Percentiles rank a stretch among this genome's conserved stretches.
Conservation (phyloP, 2,329 filamentous ascomycete species). For the Aspergillus niger region DNA sequence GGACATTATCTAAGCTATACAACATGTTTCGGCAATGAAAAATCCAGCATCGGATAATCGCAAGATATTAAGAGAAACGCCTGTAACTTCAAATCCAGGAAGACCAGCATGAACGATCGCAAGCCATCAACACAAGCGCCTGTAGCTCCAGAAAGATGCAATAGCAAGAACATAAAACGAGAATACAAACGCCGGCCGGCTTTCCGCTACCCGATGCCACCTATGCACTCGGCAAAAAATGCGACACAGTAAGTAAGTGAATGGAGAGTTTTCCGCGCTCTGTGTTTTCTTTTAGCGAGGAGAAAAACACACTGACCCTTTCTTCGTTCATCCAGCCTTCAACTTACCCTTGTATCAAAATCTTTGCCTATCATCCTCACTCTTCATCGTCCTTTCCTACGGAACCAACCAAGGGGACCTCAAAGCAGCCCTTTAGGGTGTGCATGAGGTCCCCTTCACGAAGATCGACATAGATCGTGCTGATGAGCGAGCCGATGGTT, state of each 20-base stretch:
- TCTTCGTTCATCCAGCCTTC: background rate
- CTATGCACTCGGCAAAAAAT: background rate
- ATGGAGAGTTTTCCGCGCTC: background rate
- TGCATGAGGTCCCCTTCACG: conserved; percentile 19
- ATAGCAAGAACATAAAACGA: too few relatives aligned
- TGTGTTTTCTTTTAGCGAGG: background rate
- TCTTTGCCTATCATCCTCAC: background rate
- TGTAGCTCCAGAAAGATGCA: too few relatives aligned
- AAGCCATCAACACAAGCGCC: too few relatives aligned
- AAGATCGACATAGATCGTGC: conserved; percentile 29
- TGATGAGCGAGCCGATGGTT: conserved; percentile 28
- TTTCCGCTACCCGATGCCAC: too few relatives aligned
- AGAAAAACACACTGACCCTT: background rate
- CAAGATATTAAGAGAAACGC: too few relatives aligned
- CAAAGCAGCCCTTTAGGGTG: background rate
- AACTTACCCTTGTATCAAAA: background rate
- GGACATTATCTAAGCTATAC: too few relatives aligned
- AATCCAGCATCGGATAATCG: too few relatives aligned
- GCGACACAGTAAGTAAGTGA: background rate
- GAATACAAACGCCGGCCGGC: too few relatives aligned
- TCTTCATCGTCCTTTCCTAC: background rate
- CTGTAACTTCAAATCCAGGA: too few relatives aligned
- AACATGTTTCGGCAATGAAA: too few relatives aligned
- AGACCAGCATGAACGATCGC: too few relatives aligned
- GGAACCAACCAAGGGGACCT: background rate